Base-by-base conservation (phyloP, 495 filamentous ascomycete genomes). In the Neurospora sp. region DNA sequence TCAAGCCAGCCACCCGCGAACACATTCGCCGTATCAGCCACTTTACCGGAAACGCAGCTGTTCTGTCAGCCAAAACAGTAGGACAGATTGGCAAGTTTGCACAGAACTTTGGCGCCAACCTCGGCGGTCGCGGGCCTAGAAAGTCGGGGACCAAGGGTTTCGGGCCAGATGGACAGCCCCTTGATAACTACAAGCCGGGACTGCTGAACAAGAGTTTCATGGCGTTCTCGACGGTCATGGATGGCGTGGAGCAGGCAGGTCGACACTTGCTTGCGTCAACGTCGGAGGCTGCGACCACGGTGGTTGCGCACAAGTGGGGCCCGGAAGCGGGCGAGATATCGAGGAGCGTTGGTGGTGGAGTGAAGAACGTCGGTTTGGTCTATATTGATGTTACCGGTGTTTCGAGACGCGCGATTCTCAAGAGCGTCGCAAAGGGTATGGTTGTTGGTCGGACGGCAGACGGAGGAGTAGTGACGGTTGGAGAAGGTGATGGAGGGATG, bases 381-480 rank as follows among this genome's bases (percentile, higher is more conserved):
- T 99, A 99, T 78, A 95, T 99, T 48, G 96, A 99, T 78, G 96
- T 94, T 8, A 90, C 93, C 1, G 96, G 96, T 5, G 96, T 99
- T 5, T 94, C 91, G 69, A 86, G 96, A 14, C 86, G 91, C 74
- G 96, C 96, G 0, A 87, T 99, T 70, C 88, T 99, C 74, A 99
- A 96, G 84, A 86, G 88, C 72, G 96, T 99, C 6, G 96, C 96
- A 27, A 98, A 97, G 84, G 96, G 96, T n/a, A 97, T 98, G 95
- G 93, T 98, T 0, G 92, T 99, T 20, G 96, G 96, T 18, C 89
- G 89, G 69, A 95, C 97, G 76, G 87, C 86, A 35, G 93, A 92
- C 7, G 91, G 94, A n/a, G 89, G 95, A 73, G 86, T 97, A 31
- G 88, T 98, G 9, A 92, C 98, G 54, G 93, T 95, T 18, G 89